Evolutionary conservation across 148 eudicot species (phyloP), one percentile per base, ranked within the genome.

Genomic region (Cornus florida): DNA sequence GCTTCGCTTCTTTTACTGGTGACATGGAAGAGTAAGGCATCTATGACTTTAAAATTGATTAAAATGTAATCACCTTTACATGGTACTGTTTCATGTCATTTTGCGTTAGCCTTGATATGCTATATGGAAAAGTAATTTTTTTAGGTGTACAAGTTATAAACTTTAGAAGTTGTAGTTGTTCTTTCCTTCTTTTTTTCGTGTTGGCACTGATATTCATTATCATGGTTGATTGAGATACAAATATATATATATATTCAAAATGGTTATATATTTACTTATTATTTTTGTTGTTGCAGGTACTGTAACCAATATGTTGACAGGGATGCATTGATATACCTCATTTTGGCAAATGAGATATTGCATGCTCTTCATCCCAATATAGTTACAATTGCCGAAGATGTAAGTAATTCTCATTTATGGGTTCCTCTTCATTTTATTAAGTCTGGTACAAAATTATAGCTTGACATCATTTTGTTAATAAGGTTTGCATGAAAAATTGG

Each of bases 351-450:
- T 88, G 99, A 96, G 77, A 88, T 91, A 79, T 88, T 96, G 80
- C 99, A 96, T 85, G 81, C 67, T 74, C 95, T 96, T 80, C 91
- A 96, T 90, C 99, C 99, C 35, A 86, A 91, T 83, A 85, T 96
- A 75, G 83, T 96, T 72, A 96, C 99, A 43, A 93, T 96, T 85
- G 98, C 95, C 68, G 99, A 96, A 89, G 99, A 96, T 88, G 98
- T 92, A 92, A 92, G 97, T 41, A 74, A 70, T 69, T 69, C 48
- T 69, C 13, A 56, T 57, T 65, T 53, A 28, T 7, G 50, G 50
- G 67, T 38, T 53, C 71, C 19, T 69, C 72, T 23, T 23, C 59
- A 14, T 48, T 24, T 14, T 50, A 50, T 17, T 16, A 41, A 14
- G 41, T 65, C 56, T 65, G 59, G 38, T 66, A 43, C 16, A 3